Evolutionary conservation across 169 alveolate genomes (phyloP), one percentile per base, ranked within the genome.

Genomic region (Plasmodium sp.): DNA sequence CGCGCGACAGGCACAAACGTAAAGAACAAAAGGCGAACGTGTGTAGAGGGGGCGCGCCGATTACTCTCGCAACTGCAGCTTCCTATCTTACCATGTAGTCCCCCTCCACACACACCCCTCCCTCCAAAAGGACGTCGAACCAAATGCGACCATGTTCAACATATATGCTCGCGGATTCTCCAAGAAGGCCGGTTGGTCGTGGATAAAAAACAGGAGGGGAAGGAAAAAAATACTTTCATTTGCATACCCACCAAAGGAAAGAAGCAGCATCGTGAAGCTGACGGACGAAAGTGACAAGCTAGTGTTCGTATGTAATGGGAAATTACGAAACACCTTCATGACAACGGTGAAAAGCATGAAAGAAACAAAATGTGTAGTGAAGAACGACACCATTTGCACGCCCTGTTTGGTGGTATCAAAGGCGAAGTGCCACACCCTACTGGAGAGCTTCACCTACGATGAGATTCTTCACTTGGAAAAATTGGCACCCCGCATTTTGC

Each of bases 171-270:
- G 95, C 33, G 77, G 77, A 43, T 92, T 92, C 82, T 92, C 95
- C 31, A 92, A 92, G 83, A 92, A 92, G 79, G 92, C 95, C 56
- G 95, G 95, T 7, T 92, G 95, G 95, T 92, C 92, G 5, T 92
- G 95, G 95, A 18, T 92, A 73, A 92, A 92, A 72, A 92, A 92
- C 84, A 92, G 92, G 74, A 92, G 92, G 77, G 95, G 95, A 45
- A 92, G 95, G 62, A 92, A 81, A 81, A 92, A 92, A 73, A 92
- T 92, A 81, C 36, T 92, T 51, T 92, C 92, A 18, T 79, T 92
- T 45, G 39, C 81, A 14, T 92, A 92, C 48, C 95, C 95, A 31
- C 95, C 95, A 14, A 92, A 73, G 62, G 95, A 92, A 72, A 92
- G 95, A 81, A 92, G 95, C 77, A 81, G 84, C 27, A 92, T 92